Evolutionary conservation across 1,284 basidiomycete species (phyloP), one percentile per base, ranked within the genome.

Genomic region (Flammula alnicola): DNA sequence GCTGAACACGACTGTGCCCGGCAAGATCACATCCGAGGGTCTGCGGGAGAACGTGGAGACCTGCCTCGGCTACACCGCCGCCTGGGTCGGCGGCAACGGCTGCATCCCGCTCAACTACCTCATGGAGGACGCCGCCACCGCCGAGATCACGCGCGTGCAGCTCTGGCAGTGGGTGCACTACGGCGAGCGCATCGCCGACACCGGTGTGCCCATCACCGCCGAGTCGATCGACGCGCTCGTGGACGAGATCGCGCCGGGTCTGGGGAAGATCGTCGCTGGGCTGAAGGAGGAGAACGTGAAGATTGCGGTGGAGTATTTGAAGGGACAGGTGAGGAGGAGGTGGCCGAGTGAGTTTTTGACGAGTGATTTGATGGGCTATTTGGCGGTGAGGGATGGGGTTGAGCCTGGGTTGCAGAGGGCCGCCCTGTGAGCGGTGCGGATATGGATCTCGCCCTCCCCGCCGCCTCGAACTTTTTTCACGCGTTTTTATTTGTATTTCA

Each of bases 81-180:
- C 94, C 17, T 98, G 95, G 97, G 84, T 99, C 50, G 89, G 88
- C 40, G 97, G 97, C 0, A 95, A 97, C 66, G 97, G 95, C 37
- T 99, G 97, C 70, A 96, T 99, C 37, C 96, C 96, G 14, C 86
- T 98, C 72, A 94, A 96, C 76, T 83, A 89, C 69, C 81, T 98
- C 65, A 95, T 95, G 93, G 96, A 98, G 76, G 96, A 98, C 67
- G 95, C 95, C 2, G 96, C 96, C 14, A 98, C 96, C 1, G 96
- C 95, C 4, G 95, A 98, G 72, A 97, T 96, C 58, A 93, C 96
- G 37, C 92, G 96, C 50, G 87, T 95, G 45, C 95, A 98, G 73
- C 84, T 99, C 44, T 99, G 97, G 97, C 94, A 97, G 71, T 99
- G 96, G 95, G 88, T 87, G 59, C 88, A 91, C 68, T 89, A 95